These are phyloP conservation scores for Claviceps sp. DNA, from an alignment of 2,329 filamentous ascomycete species.

Conservation along the genomic window DNA sequence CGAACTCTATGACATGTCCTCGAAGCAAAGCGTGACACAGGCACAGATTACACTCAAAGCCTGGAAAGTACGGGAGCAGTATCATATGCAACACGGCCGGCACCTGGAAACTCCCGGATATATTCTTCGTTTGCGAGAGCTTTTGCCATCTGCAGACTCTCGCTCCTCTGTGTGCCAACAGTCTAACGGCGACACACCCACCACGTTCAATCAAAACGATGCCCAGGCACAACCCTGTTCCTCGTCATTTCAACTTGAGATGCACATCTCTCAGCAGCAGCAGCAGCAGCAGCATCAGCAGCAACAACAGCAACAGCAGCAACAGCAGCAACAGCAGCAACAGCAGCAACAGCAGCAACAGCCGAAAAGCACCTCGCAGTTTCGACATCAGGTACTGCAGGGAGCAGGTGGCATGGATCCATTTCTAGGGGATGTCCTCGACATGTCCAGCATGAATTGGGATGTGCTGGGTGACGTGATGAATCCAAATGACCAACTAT, in stretches of 20 bases:
- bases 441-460: conserved; percentile 30
- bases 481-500: conserved; percentile 16
- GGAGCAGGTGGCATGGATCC: conserved; percentile 25
- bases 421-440: conserved; percentile 30
- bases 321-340: neutral
- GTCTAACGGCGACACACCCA: conserved; percentile 5
- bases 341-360: neutral
- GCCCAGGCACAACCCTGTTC: neutral
- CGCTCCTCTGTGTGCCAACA: conserved; percentile 16
- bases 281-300: conserved; percentile 1
- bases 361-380: neutral
- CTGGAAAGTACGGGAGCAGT: conserved; percentile 37
- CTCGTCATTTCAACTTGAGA: neutral
- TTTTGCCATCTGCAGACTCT: conserved; percentile 27
- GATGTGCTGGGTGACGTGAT: conserved; percentile 27
- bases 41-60: conserved; percentile 36
- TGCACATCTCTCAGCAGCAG: conserved; percentile 1
- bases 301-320: neutral
- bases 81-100: conserved; percentile 23
- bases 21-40: conserved; percentile 30
- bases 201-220: neutral
- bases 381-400: conserved; percentile 6
- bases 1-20: conserved; percentile 35
- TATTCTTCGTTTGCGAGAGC: conserved; percentile 29
- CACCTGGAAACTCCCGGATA: conserved; percentile 29